A percentile compares a stretch with the other conserved stretches of the same genome.
These are phyloP conservation scores for Cerrena zonata DNA, from an alignment of 1,284 basidiomycete species.

Conservation along the genomic window DNA sequence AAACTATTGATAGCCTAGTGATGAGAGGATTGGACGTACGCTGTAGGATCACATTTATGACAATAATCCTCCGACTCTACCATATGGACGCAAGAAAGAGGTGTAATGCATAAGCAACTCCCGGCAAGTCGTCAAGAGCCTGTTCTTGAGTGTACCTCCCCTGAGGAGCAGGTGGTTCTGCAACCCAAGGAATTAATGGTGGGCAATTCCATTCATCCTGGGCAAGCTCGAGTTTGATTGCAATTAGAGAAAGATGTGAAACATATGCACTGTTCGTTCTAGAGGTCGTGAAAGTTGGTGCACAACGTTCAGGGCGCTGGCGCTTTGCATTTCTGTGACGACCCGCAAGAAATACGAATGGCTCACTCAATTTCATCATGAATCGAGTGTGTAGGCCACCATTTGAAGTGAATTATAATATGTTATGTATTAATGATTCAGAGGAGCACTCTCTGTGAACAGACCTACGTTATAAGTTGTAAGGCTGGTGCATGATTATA, in stretches of 20 bases:
- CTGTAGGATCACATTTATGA: conserved; percentile 55
- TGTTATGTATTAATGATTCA: not conserved
- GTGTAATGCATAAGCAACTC: conserved; percentile 64
- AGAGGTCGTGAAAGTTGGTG: not conserved
- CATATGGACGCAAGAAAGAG: conserved; percentile 88
- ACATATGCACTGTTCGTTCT: too few relatives aligned
- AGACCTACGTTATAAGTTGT: too few relatives aligned
- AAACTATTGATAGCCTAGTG: not conserved
- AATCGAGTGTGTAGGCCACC: not conserved
- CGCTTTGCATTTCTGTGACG: too few relatives aligned
- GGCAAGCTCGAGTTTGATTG: too few relatives aligned
- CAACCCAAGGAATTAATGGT: conserved; percentile 7
- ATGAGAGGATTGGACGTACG: conserved; percentile 36
- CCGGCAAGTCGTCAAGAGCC: conserved; percentile 61
- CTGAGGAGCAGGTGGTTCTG: conserved; percentile 19
- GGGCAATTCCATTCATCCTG: not conserved
- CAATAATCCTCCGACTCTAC: conserved; percentile 80
- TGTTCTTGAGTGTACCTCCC: conserved; percentile 38
- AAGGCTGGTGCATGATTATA: too few relatives aligned
- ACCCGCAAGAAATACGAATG: too few relatives aligned
- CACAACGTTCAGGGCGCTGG: not conserved
- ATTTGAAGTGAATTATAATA: not conserved
- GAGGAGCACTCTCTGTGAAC: not conserved
- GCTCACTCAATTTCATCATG: too few relatives aligned
- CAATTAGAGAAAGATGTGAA: too few relatives aligned